Base-by-base conservation (phyloP, 768 basidiomycete species). In the Sporobolomyces phaffii region DNA sequence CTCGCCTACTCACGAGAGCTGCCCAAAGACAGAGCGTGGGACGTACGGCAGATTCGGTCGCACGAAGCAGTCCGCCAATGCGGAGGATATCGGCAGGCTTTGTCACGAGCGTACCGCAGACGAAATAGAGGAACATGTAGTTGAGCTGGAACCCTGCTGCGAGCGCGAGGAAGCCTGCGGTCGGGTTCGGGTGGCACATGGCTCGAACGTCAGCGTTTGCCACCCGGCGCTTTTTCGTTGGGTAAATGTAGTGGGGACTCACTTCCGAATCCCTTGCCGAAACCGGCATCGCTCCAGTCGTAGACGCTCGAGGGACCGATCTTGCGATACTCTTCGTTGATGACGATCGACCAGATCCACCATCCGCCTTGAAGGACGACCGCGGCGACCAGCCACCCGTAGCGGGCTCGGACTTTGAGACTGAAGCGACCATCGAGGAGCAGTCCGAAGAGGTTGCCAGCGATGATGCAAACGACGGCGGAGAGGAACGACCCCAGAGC, bases 401-500 rank as follows among this genome's bases (percentile, higher is more conserved):
- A 48, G 4, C 62, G 40, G 0, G 67, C 56, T 9, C 67, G 67
- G 3, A 22, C 31, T 56, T 59, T 48, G n/a, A 68, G 62, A 20
- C n/a, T 40, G 15, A 43, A 29, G 13, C 36, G 33, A 20, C 17
- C 10, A 41, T 68, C 67, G 49, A 68, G 43, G 24, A 47, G 18
- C 34, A 62, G 34, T 3, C 61, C 67, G 26, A 68, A 50, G 20
- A 68, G 33, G 45, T 62, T 51, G 41, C 62, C 62, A 18, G 28
- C 28, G 57, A 58, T 33, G 61, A 68, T 68, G 49, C 56, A 51
- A 11, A 52, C 50, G n/a, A 68, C 4, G 28, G 56, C 67, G 13
- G 47, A 48, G 34, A 68, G 49, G 67, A 68, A 63, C 10, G 44
- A 48, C 17, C 67, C 67, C 36, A 68, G 62, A 3, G 67, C 67